Conservation (phyloP, 2,329 filamentous ascomycete species). For the Polytolypa hystricis region DNA sequence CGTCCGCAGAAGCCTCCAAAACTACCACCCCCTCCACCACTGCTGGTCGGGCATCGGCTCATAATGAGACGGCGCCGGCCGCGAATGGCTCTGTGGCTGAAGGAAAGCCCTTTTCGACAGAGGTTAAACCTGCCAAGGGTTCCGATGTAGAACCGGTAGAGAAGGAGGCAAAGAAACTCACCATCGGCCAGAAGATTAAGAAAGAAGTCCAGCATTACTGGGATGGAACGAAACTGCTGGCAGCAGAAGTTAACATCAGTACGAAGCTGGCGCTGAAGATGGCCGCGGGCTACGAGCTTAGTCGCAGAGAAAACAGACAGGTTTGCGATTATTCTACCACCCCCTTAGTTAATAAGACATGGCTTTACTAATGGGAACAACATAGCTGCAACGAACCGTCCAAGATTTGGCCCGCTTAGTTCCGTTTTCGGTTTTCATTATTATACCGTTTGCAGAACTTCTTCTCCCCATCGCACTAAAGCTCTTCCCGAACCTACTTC, state of each 20-base stretch:
- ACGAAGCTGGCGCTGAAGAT: constrained; percentile 87
- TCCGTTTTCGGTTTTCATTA: constrained; percentile 92
- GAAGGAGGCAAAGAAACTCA: constrained; percentile 73
- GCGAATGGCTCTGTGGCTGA: too few relatives aligned
- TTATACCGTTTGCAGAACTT: constrained; percentile 91
- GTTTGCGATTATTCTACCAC: constrained; percentile 24
- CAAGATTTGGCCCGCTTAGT: constrained; percentile 87
- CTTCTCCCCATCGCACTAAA: constrained; percentile 83
- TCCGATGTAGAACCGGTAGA: constrained; percentile 20
- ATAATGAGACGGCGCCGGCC: constrained; percentile 24
- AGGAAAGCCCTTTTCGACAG: too few relatives aligned
- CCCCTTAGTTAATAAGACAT: background rate
- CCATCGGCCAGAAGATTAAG: constrained; percentile 84
- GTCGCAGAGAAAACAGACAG: constrained; percentile 83
- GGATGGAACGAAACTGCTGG: constrained; percentile 94
- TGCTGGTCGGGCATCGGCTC: constrained; percentile 2
- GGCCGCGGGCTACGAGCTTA: constrained; percentile 94
- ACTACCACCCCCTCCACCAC: background rate
- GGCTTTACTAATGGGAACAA: background rate
- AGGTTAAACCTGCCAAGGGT: constrained; percentile 24
- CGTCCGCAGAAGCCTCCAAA: constrained; percentile 13
- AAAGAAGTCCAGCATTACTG: constrained; percentile 91
- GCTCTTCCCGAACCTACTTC: constrained; percentile 93
- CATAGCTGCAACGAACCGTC: constrained; percentile 70
- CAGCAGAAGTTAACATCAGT: constrained; percentile 86